Evolutionary conservation across 768 basidiomycete genomes (phyloP).

Genomic region (Ramaria sp.): DNA sequence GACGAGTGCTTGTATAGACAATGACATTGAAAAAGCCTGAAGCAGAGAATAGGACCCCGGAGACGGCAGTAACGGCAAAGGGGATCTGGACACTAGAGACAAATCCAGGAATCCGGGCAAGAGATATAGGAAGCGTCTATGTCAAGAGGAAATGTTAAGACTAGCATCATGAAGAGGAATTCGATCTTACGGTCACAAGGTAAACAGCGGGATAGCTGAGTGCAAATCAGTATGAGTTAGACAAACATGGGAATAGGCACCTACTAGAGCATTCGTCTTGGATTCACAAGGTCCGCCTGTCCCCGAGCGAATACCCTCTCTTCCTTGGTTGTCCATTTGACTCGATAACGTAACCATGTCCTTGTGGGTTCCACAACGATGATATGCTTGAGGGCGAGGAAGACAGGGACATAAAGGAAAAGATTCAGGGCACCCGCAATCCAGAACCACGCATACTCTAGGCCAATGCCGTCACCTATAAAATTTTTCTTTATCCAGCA

Average conservation of each 20-base stretch:
- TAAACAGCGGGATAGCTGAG: conserved; percentile 38
- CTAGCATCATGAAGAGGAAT: neutral
- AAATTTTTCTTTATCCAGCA: conserved; percentile 37
- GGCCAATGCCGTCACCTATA: conserved; percentile 28
- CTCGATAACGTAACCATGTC: conserved; percentile 11
- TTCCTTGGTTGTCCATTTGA: neutral
- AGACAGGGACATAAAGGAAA: conserved; percentile 35
- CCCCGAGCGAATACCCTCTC: neutral
- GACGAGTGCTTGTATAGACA: conserved; percentile 28
- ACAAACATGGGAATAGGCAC: conserved; percentile 12
- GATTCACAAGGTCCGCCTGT: conserved; percentile 15
- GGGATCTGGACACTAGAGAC: conserved; percentile 15
- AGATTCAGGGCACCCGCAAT: conserved; percentile 30
- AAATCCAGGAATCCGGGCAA: conserved; percentile 31
- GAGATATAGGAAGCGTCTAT: conserved; percentile 30
- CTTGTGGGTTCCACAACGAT: conserved; percentile 21
- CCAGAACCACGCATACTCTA: conserved; percentile 49
- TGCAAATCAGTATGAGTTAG: conserved; percentile 3
- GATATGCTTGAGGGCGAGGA: conserved; percentile 30
- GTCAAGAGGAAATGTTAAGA: neutral
- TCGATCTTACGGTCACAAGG: conserved; percentile 22
- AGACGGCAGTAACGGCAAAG: conserved; percentile 27
- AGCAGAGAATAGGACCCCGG: conserved; percentile 30
- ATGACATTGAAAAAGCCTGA: conserved; percentile 37
- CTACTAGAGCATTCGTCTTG: conserved; percentile 39